Base-by-base conservation (phyloP, 2,329 filamentous ascomycete genomes). In the Curvularia spicifera region DNA sequence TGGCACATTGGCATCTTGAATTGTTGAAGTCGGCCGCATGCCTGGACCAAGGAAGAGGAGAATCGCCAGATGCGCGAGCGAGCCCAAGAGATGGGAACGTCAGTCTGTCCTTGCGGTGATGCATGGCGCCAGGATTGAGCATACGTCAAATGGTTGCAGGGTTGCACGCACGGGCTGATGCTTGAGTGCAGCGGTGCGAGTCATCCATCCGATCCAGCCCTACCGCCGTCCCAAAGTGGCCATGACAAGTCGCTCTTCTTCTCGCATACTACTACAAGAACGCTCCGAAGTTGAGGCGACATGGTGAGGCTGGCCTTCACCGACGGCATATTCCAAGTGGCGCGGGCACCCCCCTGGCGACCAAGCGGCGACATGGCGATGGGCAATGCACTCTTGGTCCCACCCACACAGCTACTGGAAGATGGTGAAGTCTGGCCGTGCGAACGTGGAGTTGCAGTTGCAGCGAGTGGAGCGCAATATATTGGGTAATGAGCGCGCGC, bases 241-340 rank as follows among this genome's bases (percentile, higher is more conserved):
- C 47, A 39, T 28, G 46, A n/a, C 22, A 37, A 31, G 8, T 49
- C 7, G 35, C 35, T 43, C 45, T 40, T 43, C 45, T 40, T 26
- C 6, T 54, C n/a, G 31, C 22, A 20, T 8, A 31, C 28, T 4
- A 28, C 26, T 5, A 31, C 31, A 52, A 46, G 18, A 37, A 40
- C 39, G 18, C 26, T 31, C 55, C 55, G 55, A 54, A 44, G 50
- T 54, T 54, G 29, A 48, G 51, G 51, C 56, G 51, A 31, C 49
- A 58, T 55, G 15, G 56, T 58, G 51, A 50, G 29, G 56, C 48
- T 50, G 33, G 47, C 44, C 26, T n/a, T 58, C 22, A 47, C 46
- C 56, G 56, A 40, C 51, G 51, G 51, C 51, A 44, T 40, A 12
- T 50, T 54, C 47, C 47, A 50, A 54, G 50, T 40, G 50, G 46